Base-by-base conservation (phyloP, 2,329 filamentous ascomycete genomes). In the Cercospora zeina region DNA sequence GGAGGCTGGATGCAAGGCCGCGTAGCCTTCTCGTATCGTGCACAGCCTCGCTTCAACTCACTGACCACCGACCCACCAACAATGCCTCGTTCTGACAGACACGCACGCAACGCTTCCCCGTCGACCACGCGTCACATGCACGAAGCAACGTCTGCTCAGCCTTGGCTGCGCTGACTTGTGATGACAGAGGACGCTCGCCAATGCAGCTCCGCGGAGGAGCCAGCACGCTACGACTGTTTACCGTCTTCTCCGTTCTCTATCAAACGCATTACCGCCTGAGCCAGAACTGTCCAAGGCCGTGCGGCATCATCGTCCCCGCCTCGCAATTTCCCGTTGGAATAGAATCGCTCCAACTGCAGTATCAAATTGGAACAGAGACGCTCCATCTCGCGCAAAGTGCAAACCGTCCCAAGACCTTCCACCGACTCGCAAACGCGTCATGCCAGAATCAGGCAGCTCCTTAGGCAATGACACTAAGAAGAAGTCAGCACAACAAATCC, bases 121-220 rank as follows among this genome's bases (percentile, higher is more conserved):
- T 53, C 19, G 49, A 53, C 49, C 27, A 53, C 49, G 49, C 49
- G 49, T 34, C 49, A 19, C 27, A 19, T 21, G 49, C 49, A 53
- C 27, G 49, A 34, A 31, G 10, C 27, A 27, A 31, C 31, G 27
- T 49, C 42, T 30, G 42, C 42, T 34, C 30, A 19, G 7, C 4
- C 49, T 53, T 53, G 49, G 49, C 49, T 51, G 36, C 34, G 33
- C 31, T 39, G 27, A 16, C 31, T 37, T 50, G 27, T 30, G 45
- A 63, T 47, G 61, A 27, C n/a, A 21, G 1, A 49, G 39, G 21
- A 45, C 19, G n/a, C 62, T 49, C 24, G 21, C 3, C 42, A 21
- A 30, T 49, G 42, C 42, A 49, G 21, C 31, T 30, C 49, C 19
- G 27, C 24, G 27, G 49, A 31, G 49, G 6, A 1, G 73, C 27